Base-by-base conservation (phyloP, 2,329 filamentous ascomycete species). In the Aspergillus fumigatus region DNA sequence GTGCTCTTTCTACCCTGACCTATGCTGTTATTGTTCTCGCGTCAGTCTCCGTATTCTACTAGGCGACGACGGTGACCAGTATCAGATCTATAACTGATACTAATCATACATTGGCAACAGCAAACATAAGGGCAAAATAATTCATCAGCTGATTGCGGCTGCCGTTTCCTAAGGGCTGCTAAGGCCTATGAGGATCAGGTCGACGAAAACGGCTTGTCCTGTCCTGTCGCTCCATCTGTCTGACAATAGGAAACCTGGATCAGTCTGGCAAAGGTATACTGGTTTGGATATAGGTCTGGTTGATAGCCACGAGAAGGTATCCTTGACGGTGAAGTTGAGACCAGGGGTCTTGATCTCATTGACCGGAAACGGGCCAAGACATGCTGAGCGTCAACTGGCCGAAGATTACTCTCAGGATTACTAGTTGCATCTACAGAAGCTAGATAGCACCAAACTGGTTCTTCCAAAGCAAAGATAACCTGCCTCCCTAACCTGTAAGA, bases 101-200 rank as follows among this genome's bases (percentile, higher is more conserved):
- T 25, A 54, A 8, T 52, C 45, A 54, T 52, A 48, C 62, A 61
- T 68, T 56, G 72, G 77, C 38, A 56, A 55, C 38, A 59, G 58
- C 10, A 59, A 79, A 55, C 80, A 89, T 76, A 74, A 89, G 73
- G 79, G 83, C 62, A 83, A 82, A 67, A 76, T 89, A 67, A 82
- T 82, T 65, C 89, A 94, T 74, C 89, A 94, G 78, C 70, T 90
- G 53, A 73, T 94, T 54, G 89, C 86, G 59, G 88, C 88, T 60
- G 90, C 85, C 54, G 90, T 89, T 53, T 84, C 87, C 60, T 94
- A 91, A 71, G 86, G 65, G 90, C 87, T 65, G 88, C 92, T 82
- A 90, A 91, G 80, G 79, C 87, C 29, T 92, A 88, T 68, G 89
- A 92, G 76, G 84, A 91, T 69, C 80, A 83, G 66, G 88, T 91